Base-by-base conservation (phyloP, 768 basidiomycete genomes). In the Hygrocybe coccinea region DNA sequence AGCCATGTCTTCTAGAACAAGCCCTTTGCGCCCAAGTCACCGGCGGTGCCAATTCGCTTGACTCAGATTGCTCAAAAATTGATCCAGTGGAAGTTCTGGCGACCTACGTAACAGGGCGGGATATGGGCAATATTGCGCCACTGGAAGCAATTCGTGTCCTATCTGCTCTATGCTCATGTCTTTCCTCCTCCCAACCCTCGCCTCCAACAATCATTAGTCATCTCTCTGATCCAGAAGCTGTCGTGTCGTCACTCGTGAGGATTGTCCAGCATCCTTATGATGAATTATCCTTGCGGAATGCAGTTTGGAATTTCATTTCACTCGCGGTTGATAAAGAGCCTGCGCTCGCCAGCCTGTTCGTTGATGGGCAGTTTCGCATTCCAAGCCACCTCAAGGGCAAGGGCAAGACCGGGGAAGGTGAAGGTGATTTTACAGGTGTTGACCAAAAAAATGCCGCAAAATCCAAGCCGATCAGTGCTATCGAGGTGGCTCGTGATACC, bases 261-360 rank as follows among this genome's bases (percentile, higher is more conserved):
- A 86, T 91, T 35, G 74, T 88, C 5, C 81, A 84, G 54, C 86
- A 91, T 64, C 89, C 90, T 0, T 91, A 88, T 59, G 87, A 91
- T 29, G 91, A 92, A 41, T 74, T 85, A 17, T 65, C 77, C 7
- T 76, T 91, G 33, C 84, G 88, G 17, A 85, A 80, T 49, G 80
- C 87, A 0, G 82, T 90, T 5, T 97, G 95, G 94, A 81, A 79
- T 58, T 87, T 95, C 59, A 84, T 95, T 37, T 73, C 88, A 0
- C 76, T 90, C 15, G 86, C 89, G 1, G 83, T 95, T 12, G 85
- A 90, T 62, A 87, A 86, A 58, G 92, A 94, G 65, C 92, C 95
- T 1, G 91, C 94, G 0, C 75, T 95, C 4, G 85, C 88, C 2
- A 78, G 83, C 52, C 74, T 97, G 24, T 85, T 94, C 56, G 85